Base-by-base conservation (phyloP, 129 eudicot species). In the Rutidosis leptorrhynchoides region DNA sequence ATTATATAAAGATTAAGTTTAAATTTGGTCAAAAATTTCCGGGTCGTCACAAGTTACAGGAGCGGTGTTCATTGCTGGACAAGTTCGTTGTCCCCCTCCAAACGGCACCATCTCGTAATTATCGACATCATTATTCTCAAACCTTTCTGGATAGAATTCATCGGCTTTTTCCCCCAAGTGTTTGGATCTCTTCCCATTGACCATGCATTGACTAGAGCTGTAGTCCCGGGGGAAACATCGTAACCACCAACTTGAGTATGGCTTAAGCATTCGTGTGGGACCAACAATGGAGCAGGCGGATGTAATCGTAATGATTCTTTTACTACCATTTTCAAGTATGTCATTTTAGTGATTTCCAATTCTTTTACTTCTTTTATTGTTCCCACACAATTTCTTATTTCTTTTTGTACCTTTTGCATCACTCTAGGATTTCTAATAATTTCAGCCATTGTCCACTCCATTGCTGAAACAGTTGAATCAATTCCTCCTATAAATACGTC, bases 401-500 rank as follows among this genome's bases (percentile, higher is more conserved):
- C 73, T 9, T 12, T 32, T 35, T 68, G 73, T 17, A 68, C 8
- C 64, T 54, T 68, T 68, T 54, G 63, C n/a, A n/a, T n/a, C n/a
- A n/a, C n/a, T n/a, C n/a, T n/a, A n/a, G n/a, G n/a, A n/a, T n/a
- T n/a, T n/a, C 30, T 68, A 24, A 24, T 2, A 28, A 35, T 54
- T 53, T 68, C 64, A 10, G 73, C 30, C 72, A 68, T 68, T 54
- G 63, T 52, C 72, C 72, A 68, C 29, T 14, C 72, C 63, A 68
- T 33, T 0, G 72, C 23, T 4, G 8, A 21, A 53, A 37, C 37
- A 1, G 51, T 54, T 6, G 62, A 52, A 25, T 68, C 62, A 3
- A 54, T 22, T 53, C 63, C 51, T 9, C 72, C 78, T 0, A 25
- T 28, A 21, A 74, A 15, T 24, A 74, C 40, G n/a, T 74, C 58